Conservation (phyloP, 768 basidiomycete genomes). For the Terana coerulea region DNA sequence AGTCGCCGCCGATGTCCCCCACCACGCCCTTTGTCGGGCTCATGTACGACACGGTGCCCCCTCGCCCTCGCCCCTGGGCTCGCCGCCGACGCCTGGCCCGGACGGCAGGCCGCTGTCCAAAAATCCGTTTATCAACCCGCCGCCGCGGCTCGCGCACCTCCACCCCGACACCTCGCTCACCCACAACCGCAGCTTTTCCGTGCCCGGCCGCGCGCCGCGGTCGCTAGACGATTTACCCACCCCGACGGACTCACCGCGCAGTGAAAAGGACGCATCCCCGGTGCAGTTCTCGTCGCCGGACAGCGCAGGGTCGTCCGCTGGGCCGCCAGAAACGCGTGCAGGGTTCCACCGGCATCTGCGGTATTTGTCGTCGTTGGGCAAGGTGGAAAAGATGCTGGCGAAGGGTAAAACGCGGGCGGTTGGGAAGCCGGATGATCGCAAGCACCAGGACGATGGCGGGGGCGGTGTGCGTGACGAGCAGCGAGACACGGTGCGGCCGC, state of each 20-base stretch:
- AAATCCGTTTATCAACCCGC: constrained; percentile 36
- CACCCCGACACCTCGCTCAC: background rate
- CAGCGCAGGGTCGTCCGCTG: background rate
- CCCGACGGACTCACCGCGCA: background rate
- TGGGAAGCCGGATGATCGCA: constrained; percentile 4
- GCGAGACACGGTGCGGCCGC: background rate
- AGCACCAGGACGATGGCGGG: background rate
- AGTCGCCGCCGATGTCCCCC: constrained; percentile 16
- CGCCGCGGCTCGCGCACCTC: constrained; percentile 27
- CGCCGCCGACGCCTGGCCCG: constrained; percentile 10
- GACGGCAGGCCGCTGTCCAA: constrained; percentile 6
- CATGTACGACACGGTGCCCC: background rate
- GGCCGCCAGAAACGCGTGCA: background rate
- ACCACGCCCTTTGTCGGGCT: constrained; percentile 7
- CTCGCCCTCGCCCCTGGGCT: background rate
- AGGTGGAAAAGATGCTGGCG: constrained; percentile 8
- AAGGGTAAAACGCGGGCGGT: constrained; percentile 10
- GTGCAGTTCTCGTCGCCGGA: constrained; percentile 9
- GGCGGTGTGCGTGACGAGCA: too few species aligned
- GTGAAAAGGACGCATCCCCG: background rate
- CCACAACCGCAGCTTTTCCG: constrained; percentile 4
- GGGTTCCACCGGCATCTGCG: constrained; percentile 12
- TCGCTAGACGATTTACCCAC: background rate
- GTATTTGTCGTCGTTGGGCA: constrained; percentile 7
- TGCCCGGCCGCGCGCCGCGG: background rate